A percentile compares a stretch with the other conserved stretches of the same genome.
phyloP scores from a whole-genome alignment of 768 basidiomycete genomes.

The Boletus tomentosulus region DNA sequence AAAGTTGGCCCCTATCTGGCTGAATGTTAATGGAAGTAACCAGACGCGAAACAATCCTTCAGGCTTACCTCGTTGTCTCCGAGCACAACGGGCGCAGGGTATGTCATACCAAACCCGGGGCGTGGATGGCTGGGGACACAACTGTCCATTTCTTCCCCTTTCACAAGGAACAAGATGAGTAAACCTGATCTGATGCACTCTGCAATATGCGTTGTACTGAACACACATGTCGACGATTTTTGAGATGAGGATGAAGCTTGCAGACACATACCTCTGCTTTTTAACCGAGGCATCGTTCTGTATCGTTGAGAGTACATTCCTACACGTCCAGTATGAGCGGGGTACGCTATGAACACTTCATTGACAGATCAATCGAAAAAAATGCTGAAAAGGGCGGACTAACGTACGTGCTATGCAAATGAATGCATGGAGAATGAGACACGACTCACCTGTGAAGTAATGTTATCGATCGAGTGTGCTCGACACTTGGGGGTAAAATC shows the following conservation, averaged over 20 bases:
- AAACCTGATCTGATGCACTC: conserved; percentile 1
- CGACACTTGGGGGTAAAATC: background rate
- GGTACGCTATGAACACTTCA: background rate
- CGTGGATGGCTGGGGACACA: background rate
- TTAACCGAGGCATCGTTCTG: conserved; percentile 11
- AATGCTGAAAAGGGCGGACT: background rate
- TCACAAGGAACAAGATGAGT: background rate
- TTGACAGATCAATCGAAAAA: background rate
- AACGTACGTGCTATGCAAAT: conserved; percentile 1
- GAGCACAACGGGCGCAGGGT: conserved; percentile 2
- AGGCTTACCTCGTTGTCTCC: background rate
- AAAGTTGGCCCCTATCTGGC: background rate
- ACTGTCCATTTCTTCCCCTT: background rate
- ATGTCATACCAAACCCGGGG: background rate
- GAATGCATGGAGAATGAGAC: conserved; percentile 6
- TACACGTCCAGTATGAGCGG: conserved; percentile 2
- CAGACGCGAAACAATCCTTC: background rate
- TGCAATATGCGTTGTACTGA: conserved; percentile 6
- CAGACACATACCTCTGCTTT: conserved; percentile 15
- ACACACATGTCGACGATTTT: conserved; percentile 17
- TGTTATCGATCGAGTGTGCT: too few relatives aligned
- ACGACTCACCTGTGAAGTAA: conserved; percentile 3
- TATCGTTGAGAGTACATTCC: background rate
- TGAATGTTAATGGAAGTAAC: background rate
- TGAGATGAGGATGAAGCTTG: conserved; percentile 4